These are phyloP conservation scores for Cercis canadensis DNA, from an alignment of 306 rosid species.

Conservation along the genomic window DNA sequence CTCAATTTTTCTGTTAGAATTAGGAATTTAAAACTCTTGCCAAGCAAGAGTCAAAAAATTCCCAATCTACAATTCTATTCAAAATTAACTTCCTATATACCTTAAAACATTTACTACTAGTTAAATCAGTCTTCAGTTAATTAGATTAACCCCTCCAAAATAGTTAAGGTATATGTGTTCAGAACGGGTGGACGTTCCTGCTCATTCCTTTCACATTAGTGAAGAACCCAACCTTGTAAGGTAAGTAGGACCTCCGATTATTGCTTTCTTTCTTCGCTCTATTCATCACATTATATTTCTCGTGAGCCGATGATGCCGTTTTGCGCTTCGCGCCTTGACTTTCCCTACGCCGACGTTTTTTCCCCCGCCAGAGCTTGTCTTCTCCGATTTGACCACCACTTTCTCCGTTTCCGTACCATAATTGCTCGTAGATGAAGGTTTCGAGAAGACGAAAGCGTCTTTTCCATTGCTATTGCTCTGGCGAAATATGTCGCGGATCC, in stretches of 20 bases:
- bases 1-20: no score
- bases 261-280: constrained; percentile 51
- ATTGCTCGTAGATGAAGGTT: constrained; percentile 8
- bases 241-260: constrained; percentile 64
- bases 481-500: constrained; percentile 53
- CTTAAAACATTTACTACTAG: no score
- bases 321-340: background rate
- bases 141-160: background rate
- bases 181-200: constrained; percentile 67
- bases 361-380: background rate
- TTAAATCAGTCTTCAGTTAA: no score
- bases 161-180: background rate
- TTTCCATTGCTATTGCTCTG: constrained; percentile 65
- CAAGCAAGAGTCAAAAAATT: no score
- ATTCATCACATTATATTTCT: constrained; percentile 51
- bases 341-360: background rate
- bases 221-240: constrained; percentile 71
- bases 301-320: constrained; percentile 58
- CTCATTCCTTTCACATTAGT: constrained; percentile 51
- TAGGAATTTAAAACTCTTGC: no score
- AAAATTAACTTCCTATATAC: no score
- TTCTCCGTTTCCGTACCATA: background rate
- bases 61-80: no score
- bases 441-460: constrained; percentile 57
- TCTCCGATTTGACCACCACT: background rate